These are phyloP conservation scores for Arthrobotrys megalospora DNA, from an alignment of 2,329 filamentous ascomycete genomes.

Conservation along the genomic window DNA sequence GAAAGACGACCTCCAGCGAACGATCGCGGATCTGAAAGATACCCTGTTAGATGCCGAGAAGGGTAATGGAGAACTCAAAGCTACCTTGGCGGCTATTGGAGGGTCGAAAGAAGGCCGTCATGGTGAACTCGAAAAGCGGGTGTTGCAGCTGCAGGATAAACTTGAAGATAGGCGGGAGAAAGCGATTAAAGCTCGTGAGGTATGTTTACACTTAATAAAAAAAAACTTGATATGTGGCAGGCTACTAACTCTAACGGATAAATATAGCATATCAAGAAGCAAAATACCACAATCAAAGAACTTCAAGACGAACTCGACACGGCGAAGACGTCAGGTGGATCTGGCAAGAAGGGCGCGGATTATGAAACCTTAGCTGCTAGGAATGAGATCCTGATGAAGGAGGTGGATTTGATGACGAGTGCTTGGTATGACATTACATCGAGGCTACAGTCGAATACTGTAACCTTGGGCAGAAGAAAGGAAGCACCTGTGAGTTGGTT, in stretches of 20 bases:
- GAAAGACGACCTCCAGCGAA: conserved; percentile 64
- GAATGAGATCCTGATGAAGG: conserved; percentile 80
- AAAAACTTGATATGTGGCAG: not conserved
- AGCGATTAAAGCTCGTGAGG: conserved; percentile 64
- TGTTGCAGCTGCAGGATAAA: conserved; percentile 64
- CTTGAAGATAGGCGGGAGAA: conserved; percentile 64
- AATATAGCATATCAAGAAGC: conserved; percentile 65
- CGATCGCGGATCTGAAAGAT: conserved; percentile 64
- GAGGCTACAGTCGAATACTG: conserved; percentile 85
- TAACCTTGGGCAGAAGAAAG: conserved; percentile 80
- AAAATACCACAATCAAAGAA: conserved; percentile 65
- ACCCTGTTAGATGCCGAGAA: conserved; percentile 64
- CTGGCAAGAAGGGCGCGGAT: conserved; percentile 65
- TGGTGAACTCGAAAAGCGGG: conserved; percentile 64
- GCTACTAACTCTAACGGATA: conserved; percentile 33
- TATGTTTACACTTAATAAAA: conserved; percentile 40
- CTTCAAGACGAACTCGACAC: conserved; percentile 65
- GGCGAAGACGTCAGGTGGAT: conserved; percentile 57
- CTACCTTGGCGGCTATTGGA: conserved; percentile 63
- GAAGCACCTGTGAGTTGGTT: conserved; percentile 86
- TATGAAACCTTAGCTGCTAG: conserved; percentile 64
- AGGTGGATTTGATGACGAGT: conserved; percentile 83
- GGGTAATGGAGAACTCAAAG: conserved; percentile 64
- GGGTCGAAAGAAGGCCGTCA: conserved; percentile 63
- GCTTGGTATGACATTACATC: conserved; percentile 88